phyloP scores from a whole-genome alignment of 257 asterid genomes.

The Solanum verrucosum region DNA sequence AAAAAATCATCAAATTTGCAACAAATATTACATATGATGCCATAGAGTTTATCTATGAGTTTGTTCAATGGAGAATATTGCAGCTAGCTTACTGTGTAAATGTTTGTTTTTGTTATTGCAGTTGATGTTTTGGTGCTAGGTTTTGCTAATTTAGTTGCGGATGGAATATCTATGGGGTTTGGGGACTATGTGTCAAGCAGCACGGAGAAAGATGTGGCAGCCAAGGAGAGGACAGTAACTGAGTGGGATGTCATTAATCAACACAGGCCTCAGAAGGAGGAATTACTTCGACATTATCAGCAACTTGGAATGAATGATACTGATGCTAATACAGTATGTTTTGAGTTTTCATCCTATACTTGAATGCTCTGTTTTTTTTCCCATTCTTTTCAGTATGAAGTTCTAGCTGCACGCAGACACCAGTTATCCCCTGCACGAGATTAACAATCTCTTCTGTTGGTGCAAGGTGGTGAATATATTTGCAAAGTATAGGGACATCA shows the following conservation, averaged over 20 bases:
- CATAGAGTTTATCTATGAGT: neutral
- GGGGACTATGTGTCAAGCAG: constrained; percentile 64
- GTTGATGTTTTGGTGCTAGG: constrained; percentile 71
- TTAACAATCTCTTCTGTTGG: neutral
- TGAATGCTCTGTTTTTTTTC: neutral
- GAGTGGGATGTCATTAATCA: constrained; percentile 54
- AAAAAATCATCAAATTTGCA: too few relatives aligned
- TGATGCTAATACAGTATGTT: constrained; percentile 42
- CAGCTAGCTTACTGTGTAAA: neutral
- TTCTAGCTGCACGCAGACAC: neutral
- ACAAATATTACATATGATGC: too few relatives aligned
- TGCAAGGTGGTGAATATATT: constrained; percentile 41
- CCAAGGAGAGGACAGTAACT: constrained; percentile 38
- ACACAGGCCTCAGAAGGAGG: constrained; percentile 23
- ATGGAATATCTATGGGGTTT: constrained; percentile 75
- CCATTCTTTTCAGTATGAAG: neutral
- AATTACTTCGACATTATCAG: constrained; percentile 29
- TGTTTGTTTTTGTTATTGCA: constrained; percentile 1
- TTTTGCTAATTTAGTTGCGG: constrained; percentile 68
- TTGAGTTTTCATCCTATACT: neutral
- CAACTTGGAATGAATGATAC: constrained; percentile 42
- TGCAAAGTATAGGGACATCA: constrained; percentile 40
- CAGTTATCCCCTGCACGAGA: neutral
- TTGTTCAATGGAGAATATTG: neutral
- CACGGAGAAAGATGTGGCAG: constrained; percentile 51